phyloP scores from a whole-genome alignment of 805 yeast species.

The Saccharomycopsis babjevae region DNA sequence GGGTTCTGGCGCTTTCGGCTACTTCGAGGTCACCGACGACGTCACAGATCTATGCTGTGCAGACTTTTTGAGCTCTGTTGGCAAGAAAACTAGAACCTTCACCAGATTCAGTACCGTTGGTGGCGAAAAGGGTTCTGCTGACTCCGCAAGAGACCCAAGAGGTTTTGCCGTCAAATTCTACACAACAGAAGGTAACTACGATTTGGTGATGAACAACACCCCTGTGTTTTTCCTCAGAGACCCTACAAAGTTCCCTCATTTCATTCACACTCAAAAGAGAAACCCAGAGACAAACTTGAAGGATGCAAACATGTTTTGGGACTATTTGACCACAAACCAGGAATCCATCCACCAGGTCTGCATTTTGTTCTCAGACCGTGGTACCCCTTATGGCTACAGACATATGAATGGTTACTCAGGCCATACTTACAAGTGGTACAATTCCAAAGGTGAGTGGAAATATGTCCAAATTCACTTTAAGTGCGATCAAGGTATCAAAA shows the following conservation, averaged over 20 bases:
- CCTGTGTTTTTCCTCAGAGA: constrained; percentile 78
- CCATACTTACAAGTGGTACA: constrained; percentile 75
- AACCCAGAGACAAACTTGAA: constrained; percentile 63
- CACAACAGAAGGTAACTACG: constrained; percentile 60
- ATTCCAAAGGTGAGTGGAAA: constrained; percentile 62
- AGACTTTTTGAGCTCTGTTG: constrained; percentile 59
- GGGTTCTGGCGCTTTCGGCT: constrained; percentile 87
- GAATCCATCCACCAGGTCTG: constrained; percentile 70
- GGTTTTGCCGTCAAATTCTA: constrained; percentile 57
- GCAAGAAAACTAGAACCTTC: constrained; percentile 66
- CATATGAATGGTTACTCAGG: constrained; percentile 82
- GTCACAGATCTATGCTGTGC: constrained; percentile 63
- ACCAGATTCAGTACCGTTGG: constrained; percentile 67
- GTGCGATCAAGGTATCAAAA: constrained; percentile 51
- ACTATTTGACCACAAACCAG: constrained; percentile 61
- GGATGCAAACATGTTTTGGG: constrained; percentile 81
- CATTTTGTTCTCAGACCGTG: constrained; percentile 69
- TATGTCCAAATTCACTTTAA: constrained; percentile 72
- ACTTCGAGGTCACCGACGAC: constrained; percentile 80
- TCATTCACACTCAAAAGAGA: constrained; percentile 78
- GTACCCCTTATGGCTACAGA: constrained; percentile 68
- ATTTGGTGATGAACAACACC: constrained; percentile 67
- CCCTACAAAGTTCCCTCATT: constrained; percentile 73
- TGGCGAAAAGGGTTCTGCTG: constrained; percentile 59
- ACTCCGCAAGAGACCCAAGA: constrained; percentile 59